Base-by-base conservation (phyloP, 1,284 basidiomycete genomes). In the Cystobasidium slooffiae region DNA sequence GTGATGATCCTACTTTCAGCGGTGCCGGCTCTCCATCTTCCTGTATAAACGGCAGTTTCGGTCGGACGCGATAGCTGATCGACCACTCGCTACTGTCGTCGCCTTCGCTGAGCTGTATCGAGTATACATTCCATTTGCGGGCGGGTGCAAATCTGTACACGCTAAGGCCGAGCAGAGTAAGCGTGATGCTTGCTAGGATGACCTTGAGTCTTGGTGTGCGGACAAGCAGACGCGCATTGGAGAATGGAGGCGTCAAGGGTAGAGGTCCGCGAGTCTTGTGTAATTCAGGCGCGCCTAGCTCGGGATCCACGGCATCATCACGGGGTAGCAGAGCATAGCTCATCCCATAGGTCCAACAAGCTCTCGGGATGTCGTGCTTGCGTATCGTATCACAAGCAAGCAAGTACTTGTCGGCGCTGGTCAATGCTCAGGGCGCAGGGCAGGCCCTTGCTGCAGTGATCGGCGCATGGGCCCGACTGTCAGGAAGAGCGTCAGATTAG, bases 291-390 rank as follows among this genome's bases (percentile, higher is more conserved):
- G n/a, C 24, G 22, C 52, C 67, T 37, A 12, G 37, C n/a, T 68
- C 67, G 18, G 39, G 10, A 43, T 68, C 56, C n/a, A 37, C 37
- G 5, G 20, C 14, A 4, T 59, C 67, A 53, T 56, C 52, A 14
- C 67, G 67, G 3, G 67, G 67, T 16, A 70, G 68, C n/a, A 51
- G 56, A 44, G 68, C 68, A 62, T 70, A 70, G 68, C 68, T 70
- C 68, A 70, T 70, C 18, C 44, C 67, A 43, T 67, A 46, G 31
- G 31, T 31, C 31, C 31, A 31, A 5, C 31, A 31, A 31, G 31
- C 31, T 31, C 31, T 31, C 31, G 31, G 31, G 31, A 2, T 5
- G 31, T 31, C 31, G 31, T 31, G 31, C n/a, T n/a, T 31, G 31
- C 5, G 5, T 31, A 31, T 31, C 31, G 31, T 31, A 31, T 31